phyloP scores from a whole-genome alignment of 2,329 filamentous ascomycete genomes.

The Pseudogymnoascus sp. region DNA sequence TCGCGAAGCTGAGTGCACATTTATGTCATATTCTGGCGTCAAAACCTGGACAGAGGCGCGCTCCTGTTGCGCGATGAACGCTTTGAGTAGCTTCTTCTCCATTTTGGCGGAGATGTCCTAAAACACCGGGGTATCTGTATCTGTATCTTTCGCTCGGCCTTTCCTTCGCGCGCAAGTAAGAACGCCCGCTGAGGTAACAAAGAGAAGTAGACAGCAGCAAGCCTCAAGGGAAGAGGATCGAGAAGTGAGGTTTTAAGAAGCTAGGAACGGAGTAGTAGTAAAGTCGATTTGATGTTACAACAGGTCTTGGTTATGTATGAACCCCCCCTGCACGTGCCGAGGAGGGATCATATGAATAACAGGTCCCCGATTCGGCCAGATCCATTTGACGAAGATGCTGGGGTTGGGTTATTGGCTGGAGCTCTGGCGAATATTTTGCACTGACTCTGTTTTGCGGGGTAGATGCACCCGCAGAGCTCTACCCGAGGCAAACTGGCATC shows the following conservation, averaged over 20 bases:
- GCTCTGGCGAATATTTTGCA: background rate
- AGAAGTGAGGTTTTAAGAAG: background rate
- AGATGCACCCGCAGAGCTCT: background rate
- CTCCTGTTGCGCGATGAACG: background rate
- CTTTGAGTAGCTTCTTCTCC: conserved; percentile 1
- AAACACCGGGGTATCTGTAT: background rate
- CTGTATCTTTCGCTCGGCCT: background rate
- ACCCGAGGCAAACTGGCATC: background rate
- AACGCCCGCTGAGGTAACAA: background rate
- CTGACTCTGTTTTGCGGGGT: background rate
- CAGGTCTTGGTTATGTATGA: background rate
- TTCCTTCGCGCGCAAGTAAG: conserved; percentile 1
- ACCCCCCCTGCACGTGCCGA: conserved; percentile 1
- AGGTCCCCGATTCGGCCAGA: background rate
- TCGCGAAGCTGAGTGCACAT: background rate
- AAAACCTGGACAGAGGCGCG: background rate
- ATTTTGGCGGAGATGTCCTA: background rate
- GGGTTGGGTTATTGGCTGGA: background rate
- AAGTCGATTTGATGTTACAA: background rate
- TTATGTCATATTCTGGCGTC: conserved; percentile 3
- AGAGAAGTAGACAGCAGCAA: background rate
- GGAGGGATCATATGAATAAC: background rate
- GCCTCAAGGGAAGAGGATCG: background rate
- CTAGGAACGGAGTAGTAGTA: background rate
- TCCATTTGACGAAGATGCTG: background rate